Evolutionary conservation across 2,329 filamentous ascomycete genomes (phyloP), one percentile per base, ranked within the genome.

Genomic region (Arthrobotrys sphaeroides): DNA sequence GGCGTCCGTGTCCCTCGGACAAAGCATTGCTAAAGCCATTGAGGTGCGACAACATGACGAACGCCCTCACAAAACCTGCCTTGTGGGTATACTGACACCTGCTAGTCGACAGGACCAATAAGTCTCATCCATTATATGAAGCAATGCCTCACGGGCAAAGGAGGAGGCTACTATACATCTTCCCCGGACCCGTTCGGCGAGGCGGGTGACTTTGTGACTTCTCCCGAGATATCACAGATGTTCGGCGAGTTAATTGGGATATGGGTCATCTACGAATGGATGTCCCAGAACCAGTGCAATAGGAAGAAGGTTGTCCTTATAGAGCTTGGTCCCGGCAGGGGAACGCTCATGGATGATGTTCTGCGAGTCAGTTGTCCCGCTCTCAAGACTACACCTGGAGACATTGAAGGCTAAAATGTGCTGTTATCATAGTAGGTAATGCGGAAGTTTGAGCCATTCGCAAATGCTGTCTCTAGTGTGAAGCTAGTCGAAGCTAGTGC

Each of bases 181-280:
- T 67, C 66, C n/a, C 88, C 90, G 51, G 94, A 97, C 81, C 94
- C 94, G 77, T 99, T 99, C 80, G 95, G 95, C n/a, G 85, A 88
- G 66, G 91, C 92, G 80, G 95, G 95, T 24, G 95, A 99, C 83
- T 99, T 99, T 81, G 90, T 98, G 60, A 99, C 95, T 0, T 97
- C 94, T 0, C 95, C 95, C 0, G 95, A 99, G 83, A 98, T 99
- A 79, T 97, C 94, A 0, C 95, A 98, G 82, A 88, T 98, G 10
- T 99, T 99, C 83, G 95, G 95, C 22, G 95, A 99, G 84, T 86
- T 99, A 26, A 86, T 98, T 68, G 95, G 93, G 3, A 88, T 99
- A 79, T 99, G 95, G 95, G 90, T 97, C 77, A 90, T 98, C 60
- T 90, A 94, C 43, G 95, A 99, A 85, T 99, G 95, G 94, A 91